Evolutionary conservation across 2,329 filamentous ascomycete species (phyloP), one percentile per base, ranked within the genome.

Genomic region (Cladosporium cucumerinum): DNA sequence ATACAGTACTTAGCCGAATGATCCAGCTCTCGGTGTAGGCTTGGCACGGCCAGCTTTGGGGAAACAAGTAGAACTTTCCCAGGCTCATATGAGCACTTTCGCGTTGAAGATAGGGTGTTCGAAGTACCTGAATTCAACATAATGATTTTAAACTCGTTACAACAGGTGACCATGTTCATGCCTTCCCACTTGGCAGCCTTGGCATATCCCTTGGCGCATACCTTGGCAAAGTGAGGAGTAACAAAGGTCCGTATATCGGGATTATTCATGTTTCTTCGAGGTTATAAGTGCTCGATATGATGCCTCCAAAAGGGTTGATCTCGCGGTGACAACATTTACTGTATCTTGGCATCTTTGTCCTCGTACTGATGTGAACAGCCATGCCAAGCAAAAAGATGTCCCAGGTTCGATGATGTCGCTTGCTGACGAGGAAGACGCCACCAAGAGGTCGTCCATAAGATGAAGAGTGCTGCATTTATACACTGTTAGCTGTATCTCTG

Each of bases 151-250:
- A 55, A 11, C 12, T 14, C 36, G 21, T 18, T n/a, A 25, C 11
- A 30, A 28, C 1, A 8, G 5, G 5, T n/a, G 6, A 16, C 23
- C 25, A 43, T 55, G 36, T 62, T 46, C 21, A 46, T 34, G 49
- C 21, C 30, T 49, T 62, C 26, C 25, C 49, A 62, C 60, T 62
- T 62, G 60, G 60, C 60, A 55, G 34, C 10, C 60, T 62, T 62
- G 60, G 60, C 60, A 55, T 30, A 1, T 8, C 55, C 60, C 60
- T 62, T 62, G 60, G 60, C 60, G 34, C 30, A 43, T 54, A 21
- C 21, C 60, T 62, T 62, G 60, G 60, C 60, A 43, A 16, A n/a
- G 36, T 43, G 30, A 23, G 43, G 28, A 30, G 23, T 25, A 28
- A 23, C 46, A 26, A 61, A 32, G 18, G 8, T 34, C 3, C 14